Base-by-base conservation (phyloP, 2,329 filamentous ascomycete species). In the Aspergillus sp. region DNA sequence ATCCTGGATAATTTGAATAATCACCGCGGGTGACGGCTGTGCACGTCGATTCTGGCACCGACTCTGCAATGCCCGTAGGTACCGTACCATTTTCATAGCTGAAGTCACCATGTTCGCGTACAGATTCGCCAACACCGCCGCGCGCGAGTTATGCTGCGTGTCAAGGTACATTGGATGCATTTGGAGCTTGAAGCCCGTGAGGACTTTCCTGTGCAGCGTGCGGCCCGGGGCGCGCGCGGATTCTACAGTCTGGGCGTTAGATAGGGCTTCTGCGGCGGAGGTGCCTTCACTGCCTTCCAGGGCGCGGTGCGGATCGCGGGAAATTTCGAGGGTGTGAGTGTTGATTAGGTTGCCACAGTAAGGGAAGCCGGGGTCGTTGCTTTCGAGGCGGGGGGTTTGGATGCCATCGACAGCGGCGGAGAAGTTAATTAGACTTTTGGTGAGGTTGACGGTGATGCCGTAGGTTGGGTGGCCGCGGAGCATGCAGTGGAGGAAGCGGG, bases 341-440 rank as follows among this genome's bases (percentile, higher is more conserved):
- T 95, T 73, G 56, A 98, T 88, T 10, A 81, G 66, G 38, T 81
- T 80, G 35, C 93, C 93, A 60, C 93, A 97, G 66, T 95, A 98
- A 0, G 91, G 88, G 62, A 98, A 97, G 27, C 62, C 19, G 19
- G 52, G 5, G 52, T 57, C 1, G 62, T 19, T 63, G 49, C 69
- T 71, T 53, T 64, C 57, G 35, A 80, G 58, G 35, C 75, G 73
- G 3, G 73, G 70, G 35, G 86, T 75, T 29, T 70, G 64, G 5
- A 63, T 60, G 0, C 76, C 80, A 29, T 76, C 67, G 36, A 89
- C 69, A 0, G 61, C 61, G 42, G 85, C 71, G 19, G 85, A 79
- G 62, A 97, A 97, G 64, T 95, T 98, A 46, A 84, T 80, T 46
- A 95, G 72, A 34, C 83, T 93, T 71, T 98, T 98, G 42, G 76